Percentiles rank a stretch among this genome's conserved stretches.
Conservation (phyloP, 352 stramenopile species). For the Phytophthora citrophthora region DNA sequence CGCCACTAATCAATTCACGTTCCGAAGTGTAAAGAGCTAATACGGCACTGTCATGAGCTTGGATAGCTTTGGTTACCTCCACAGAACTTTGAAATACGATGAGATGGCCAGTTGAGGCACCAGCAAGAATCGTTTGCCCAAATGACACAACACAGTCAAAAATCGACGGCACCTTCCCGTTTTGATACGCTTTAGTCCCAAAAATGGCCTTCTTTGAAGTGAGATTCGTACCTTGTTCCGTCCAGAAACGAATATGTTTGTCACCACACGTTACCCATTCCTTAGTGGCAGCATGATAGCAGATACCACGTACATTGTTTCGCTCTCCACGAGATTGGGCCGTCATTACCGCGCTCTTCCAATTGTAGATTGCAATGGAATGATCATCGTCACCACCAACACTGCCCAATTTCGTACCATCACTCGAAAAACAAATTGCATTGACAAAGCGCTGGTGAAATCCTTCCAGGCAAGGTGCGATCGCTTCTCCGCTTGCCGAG, state of each 20-base stretch:
- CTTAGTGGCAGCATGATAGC: slow-evolving; percentile 46
- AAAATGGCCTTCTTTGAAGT: slow-evolving; percentile 80
- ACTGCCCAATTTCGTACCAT: slow-evolving; percentile 72
- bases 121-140: slow-evolving; percentile 48
- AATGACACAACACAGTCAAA: slow-evolving; percentile 70
- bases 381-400: slow-evolving; percentile 87
- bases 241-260: slow-evolving; percentile 81
- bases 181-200: slow-evolving; percentile 59
- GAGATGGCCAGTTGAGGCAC: slow-evolving; percentile 75
- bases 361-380: slow-evolving; percentile 84
- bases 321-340: slow-evolving; percentile 70
- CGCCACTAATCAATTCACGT: slow-evolving; percentile 79
- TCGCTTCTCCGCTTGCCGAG: slow-evolving; percentile 31
- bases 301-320: slow-evolving; percentile 59
- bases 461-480: slow-evolving; percentile 62
- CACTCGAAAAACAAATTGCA: slow-evolving; percentile 69
- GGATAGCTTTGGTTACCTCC: slow-evolving; percentile 56
- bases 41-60: slow-evolving; percentile 50
- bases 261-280: slow-evolving; percentile 79
- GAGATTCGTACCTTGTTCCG: slow-evolving; percentile 70
- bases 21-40: slow-evolving; percentile 56
- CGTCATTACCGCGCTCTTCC: slow-evolving; percentile 55
- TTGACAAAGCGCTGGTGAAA: slow-evolving; percentile 85
- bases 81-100: slow-evolving; percentile 76
- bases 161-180: slow-evolving; percentile 46